phyloP scores from a whole-genome alignment of 2,329 filamentous ascomycete species.

The Neofusicoccum laricinum region DNA sequence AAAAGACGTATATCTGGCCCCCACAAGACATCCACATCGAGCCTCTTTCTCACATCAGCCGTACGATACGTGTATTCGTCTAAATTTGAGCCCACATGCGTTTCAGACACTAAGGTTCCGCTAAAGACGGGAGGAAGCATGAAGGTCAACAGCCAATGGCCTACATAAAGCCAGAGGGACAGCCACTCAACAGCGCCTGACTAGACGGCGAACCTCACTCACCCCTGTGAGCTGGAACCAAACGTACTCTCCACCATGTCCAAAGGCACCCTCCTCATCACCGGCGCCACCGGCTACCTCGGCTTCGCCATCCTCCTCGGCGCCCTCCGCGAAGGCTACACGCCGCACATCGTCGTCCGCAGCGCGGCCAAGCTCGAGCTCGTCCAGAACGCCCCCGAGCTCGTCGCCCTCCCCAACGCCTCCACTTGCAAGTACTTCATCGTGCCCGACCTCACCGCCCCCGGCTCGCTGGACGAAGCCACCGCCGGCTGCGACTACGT shows the following conservation, averaged over 20 bases:
- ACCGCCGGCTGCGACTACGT: constrained; percentile 26
- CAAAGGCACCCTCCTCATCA: constrained; percentile 24
- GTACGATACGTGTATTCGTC: neutral
- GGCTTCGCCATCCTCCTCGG: constrained; percentile 27
- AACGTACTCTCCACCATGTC: neutral
- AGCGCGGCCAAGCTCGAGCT: constrained; percentile 11
- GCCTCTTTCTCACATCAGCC: neutral
- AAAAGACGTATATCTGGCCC: neutral
- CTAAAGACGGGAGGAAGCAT: too few relatives aligned
- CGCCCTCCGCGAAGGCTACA: constrained; percentile 28
- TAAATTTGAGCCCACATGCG: neutral
- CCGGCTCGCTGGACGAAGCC: constrained; percentile 36
- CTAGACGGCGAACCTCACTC: too few relatives aligned
- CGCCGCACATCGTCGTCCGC: constrained; percentile 30
- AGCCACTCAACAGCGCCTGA: too few relatives aligned
- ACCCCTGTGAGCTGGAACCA: too few relatives aligned
- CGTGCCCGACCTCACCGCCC: constrained; percentile 35
- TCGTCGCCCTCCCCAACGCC: constrained; percentile 6
- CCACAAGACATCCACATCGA: neutral
- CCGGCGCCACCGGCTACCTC: constrained; percentile 35
- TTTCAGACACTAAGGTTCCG: too few relatives aligned
- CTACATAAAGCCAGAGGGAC: too few relatives aligned
- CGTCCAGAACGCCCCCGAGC: constrained; percentile 3
- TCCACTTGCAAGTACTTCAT: constrained; percentile 21
- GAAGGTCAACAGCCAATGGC: too few relatives aligned